phyloP scores from a whole-genome alignment of 257 asterid genomes.

The Nicotiana noctiflora region DNA sequence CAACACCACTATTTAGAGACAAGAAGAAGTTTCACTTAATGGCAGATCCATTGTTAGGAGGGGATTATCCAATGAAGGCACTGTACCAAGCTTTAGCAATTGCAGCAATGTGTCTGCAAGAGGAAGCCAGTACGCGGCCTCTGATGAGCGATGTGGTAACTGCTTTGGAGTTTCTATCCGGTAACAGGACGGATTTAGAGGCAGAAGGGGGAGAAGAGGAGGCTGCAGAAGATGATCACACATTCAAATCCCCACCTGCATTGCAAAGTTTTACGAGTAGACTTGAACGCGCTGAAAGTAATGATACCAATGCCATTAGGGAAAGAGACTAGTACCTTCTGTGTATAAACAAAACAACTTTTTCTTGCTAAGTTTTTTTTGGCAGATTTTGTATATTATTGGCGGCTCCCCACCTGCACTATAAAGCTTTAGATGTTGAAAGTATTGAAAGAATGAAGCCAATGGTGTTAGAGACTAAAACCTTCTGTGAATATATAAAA shows the following conservation, averaged over 20 bases:
- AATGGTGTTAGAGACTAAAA: background rate
- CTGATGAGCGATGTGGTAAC: conserved; percentile 65
- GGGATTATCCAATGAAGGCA: conserved; percentile 52
- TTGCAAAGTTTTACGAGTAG: conserved; percentile 8
- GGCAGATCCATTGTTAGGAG: conserved; percentile 67
- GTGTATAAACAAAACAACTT: background rate
- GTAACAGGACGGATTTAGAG: conserved; percentile 12
- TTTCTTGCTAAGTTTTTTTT: background rate
- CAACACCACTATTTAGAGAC: conserved; percentile 69
- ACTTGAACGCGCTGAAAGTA: conserved; percentile 1
- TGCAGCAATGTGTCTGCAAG: conserved; percentile 88
- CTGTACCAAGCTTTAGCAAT: conserved; percentile 68
- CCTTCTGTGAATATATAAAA: background rate
- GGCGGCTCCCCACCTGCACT: background rate
- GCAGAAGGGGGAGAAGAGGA: conserved; percentile 14
- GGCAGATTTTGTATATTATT: background rate
- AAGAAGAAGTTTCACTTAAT: conserved; percentile 57
- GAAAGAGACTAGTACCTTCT: background rate
- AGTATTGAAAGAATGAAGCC: background rate
- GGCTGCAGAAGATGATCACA: background rate
- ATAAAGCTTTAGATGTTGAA: background rate
- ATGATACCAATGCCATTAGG: background rate
- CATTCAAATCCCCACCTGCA: background rate
- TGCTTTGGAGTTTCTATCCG: conserved; percentile 49
- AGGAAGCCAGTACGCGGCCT: conserved; percentile 57